Evolutionary conservation across 306 rosid species (phyloP), one percentile per base, ranked within the genome.

Genomic region (Begonia loranthoides): DNA sequence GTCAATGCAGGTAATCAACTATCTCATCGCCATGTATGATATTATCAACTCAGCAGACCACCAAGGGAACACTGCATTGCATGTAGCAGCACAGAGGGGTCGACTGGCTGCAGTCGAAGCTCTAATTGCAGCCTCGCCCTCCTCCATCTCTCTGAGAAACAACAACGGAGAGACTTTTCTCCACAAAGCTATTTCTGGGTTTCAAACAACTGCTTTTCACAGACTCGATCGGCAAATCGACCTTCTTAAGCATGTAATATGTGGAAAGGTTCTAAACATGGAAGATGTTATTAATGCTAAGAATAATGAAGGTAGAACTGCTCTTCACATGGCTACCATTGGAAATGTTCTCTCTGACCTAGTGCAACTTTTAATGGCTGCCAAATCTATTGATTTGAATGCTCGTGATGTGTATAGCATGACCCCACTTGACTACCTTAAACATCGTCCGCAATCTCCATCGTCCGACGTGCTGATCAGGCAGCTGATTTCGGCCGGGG

Each of bases 391-490:
- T 9, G 63, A 90, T 68, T 79, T 90, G 41, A 90, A 90, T 40
- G 77, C 69, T 17, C 75, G 64, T 6, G 99, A 90, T 49, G 59
- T 45, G 28, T 65, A 86, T 16, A 79, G 92, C 56, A 70, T 90
- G 88, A 90, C 94, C 10, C 82, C 99, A 1, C 94, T 90, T 39
- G 99, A 90, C 69, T 83, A 80, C 69, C 92, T 90, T 13, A 68
- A 69, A 49, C 99, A 82, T 41, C 62, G 54, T 15, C 94, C 94
- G 0, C 70, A 52, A 15, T 82, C 94, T 9, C 75, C 84, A 2
- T 80, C 95, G 1, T 83, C 94, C 1, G 94, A 90, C 54, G 62
- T 80, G 33, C 78, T 90, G 4, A 90, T 86, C 2, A 76, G 85
- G 10, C 93, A 76, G 62, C 53, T 90, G 61, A 69, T 85, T 55